Evolutionary conservation across 225 moss, liverwort and hornwort species (phyloP), one percentile per base, ranked within the genome.

Genomic region (Physcomitrium patens): DNA sequence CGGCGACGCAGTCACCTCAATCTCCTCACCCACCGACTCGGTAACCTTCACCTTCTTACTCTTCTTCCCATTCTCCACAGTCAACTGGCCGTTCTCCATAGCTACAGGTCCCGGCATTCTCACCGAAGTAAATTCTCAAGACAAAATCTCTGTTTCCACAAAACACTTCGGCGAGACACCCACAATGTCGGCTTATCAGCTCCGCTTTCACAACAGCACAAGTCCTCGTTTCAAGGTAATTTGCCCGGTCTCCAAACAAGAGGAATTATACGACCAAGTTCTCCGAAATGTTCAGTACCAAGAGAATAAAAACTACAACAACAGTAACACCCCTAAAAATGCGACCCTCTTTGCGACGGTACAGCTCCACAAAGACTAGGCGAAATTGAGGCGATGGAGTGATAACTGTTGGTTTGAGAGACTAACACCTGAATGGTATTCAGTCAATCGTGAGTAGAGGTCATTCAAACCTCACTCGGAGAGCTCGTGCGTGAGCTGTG

Each of bases 71-170:
- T 72, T 43, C 12, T 81, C 85, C 24, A 67, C 74, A 70, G 70
- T 81, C 68, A 69, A 23, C 6, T 80, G 86, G 13, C 83, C 85
- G 77, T 78, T 86, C 52, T 88, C 88, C 84, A 85, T 76, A 3
- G 70, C 86, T 63, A 89, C 86, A 46, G 90, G 37, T 71, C 93
- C 93, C 59, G 91, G 91, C 93, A 91, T 91, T 9, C 56, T 78
- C 60, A 44, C 64, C 51, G 7, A 18, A 41, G 9, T 10, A 52
- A 53, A 66, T 0, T 1, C 27, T 46, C 7, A 3, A 37, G 0
- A 37, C n/a, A 4, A 20, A 19, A 10, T 12, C 58, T 16, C 18
- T 70, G 2, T 4, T 37, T 37, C 31, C 31, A 37, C 31, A 37
- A 37, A 24, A 37, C 2, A 37, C 5, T 37, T 4, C 7, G 31